phyloP scores from a whole-genome alignment of 129 eudicot genomes.

The Escallonia rubra region DNA sequence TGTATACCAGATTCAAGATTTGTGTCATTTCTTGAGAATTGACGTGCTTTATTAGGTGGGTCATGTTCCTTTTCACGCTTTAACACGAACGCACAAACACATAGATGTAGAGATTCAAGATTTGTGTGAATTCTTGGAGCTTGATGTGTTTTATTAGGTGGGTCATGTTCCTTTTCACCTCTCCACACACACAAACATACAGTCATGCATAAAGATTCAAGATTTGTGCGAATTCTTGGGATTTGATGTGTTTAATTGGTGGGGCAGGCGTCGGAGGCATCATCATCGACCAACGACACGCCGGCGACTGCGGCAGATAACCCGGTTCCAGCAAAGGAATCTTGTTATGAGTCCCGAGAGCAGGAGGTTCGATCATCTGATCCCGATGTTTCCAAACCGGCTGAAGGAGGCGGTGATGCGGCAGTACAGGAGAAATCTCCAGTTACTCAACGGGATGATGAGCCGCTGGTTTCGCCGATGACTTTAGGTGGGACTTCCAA shows the following conservation, averaged over 20 bases:
- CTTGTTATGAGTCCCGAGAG: slow-evolving; percentile 45
- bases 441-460: slow-evolving; percentile 46
- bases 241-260: slow-evolving; percentile 9
- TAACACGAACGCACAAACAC: background rate
- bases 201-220: too few species aligned
- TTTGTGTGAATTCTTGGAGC: background rate
- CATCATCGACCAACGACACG: slow-evolving; percentile 50
- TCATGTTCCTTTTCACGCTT: too few species aligned
- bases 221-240: background rate
- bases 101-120: background rate
- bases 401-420: slow-evolving; percentile 33
- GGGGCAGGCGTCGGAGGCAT: slow-evolving; percentile 53
- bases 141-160: background rate
- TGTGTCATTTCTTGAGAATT: background rate
- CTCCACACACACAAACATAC: too few species aligned
- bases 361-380: slow-evolving; percentile 73
- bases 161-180: too few species aligned
- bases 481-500: slow-evolving; percentile 34
- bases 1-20: background rate
- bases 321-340: slow-evolving; percentile 40
- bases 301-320: slow-evolving; percentile 20
- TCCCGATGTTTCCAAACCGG: slow-evolving; percentile 35
- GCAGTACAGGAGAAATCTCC: slow-evolving; percentile 43
- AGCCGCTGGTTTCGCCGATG: slow-evolving; percentile 41
- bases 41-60: background rate